These are phyloP conservation scores for Boletus fagicola DNA, from an alignment of 768 basidiomycete genomes.

Conservation along the genomic window DNA sequence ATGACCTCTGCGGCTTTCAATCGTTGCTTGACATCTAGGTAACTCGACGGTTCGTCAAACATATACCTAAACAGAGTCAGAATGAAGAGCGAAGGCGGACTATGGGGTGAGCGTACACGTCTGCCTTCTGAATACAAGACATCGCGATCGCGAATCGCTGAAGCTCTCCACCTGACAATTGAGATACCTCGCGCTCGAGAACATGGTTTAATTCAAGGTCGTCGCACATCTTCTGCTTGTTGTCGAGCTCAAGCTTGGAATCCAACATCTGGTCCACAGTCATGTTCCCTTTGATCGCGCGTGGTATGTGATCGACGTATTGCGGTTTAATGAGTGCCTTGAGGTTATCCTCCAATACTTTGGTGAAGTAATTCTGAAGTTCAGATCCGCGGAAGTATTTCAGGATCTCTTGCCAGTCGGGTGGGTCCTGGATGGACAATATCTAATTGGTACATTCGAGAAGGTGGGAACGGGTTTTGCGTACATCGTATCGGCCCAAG, in stretches of 20 bases:
- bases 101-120: slow-evolving; percentile 65
- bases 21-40: slow-evolving; percentile 95
- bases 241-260: slow-evolving; percentile 83
- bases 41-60: slow-evolving; percentile 99
- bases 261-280: slow-evolving; percentile 91
- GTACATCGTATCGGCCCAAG: slow-evolving; percentile 91
- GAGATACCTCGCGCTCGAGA: slow-evolving; percentile 76
- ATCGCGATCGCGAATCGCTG: slow-evolving; percentile 98
- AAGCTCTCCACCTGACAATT: slow-evolving; percentile 94
- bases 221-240: slow-evolving; percentile 82
- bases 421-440: slow-evolving; percentile 67
- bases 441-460: slow-evolving; percentile 1
- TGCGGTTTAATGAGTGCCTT: slow-evolving; percentile 99
- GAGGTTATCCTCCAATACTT: slow-evolving; percentile 96
- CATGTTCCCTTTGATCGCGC: slow-evolving; percentile 87
- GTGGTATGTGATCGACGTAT: slow-evolving; percentile 98
- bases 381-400: slow-evolving; percentile 99
- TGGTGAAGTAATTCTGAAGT: slow-evolving; percentile 99
- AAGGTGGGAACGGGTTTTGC: slow-evolving; percentile 25
- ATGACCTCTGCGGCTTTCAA: slow-evolving; percentile 94
- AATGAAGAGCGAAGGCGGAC: neutral
- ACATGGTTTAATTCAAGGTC: slow-evolving; percentile 88
- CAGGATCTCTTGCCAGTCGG: slow-evolving; percentile 98
- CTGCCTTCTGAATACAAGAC: slow-evolving; percentile 91
- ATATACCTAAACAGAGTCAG: slow-evolving; percentile 65